Evolutionary conservation across 805 yeast species (phyloP).

Genomic region (Starmerella scarabaei): DNA sequence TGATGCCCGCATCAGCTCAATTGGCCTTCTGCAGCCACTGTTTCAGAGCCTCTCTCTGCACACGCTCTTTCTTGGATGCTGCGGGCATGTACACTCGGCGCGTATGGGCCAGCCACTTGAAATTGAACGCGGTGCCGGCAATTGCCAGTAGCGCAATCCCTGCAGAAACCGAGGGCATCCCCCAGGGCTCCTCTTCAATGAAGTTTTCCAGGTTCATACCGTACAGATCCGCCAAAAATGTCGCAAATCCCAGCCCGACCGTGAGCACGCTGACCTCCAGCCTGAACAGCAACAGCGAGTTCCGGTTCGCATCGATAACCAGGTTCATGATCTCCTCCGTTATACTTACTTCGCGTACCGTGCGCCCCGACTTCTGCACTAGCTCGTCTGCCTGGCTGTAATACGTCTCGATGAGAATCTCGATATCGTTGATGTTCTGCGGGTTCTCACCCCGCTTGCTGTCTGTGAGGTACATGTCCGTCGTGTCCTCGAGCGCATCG

Average conservation of each 20-base stretch:
- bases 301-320: conserved; percentile 81
- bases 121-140: conserved; percentile 40
- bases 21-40: conserved; percentile 15
- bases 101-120: conserved; percentile 45
- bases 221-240: conserved; percentile 73
- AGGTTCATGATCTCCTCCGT: conserved; percentile 90
- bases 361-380: conserved; percentile 78
- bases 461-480: conserved; percentile 63
- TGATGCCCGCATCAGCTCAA: too few species aligned
- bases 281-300: conserved; percentile 77
- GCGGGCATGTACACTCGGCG: conserved; percentile 56
- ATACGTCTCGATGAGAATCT: conserved; percentile 77
- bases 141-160: conserved; percentile 34
- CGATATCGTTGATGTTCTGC: conserved; percentile 41
- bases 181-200: conserved; percentile 66
- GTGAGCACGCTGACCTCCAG: conserved; percentile 73
- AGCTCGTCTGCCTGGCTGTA: conserved; percentile 86
- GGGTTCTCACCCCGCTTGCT: conserved; percentile 27
- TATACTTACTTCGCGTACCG: conserved; percentile 69
- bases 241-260: conserved; percentile 72
- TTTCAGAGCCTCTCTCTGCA: conserved; percentile 9
- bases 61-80: neutral
- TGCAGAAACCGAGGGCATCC: conserved; percentile 42
- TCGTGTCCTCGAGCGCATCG: conserved; percentile 75
- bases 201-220: conserved; percentile 94